Evolutionary conservation across 805 yeast genomes (phyloP), one percentile per base, ranked within the genome.

Genomic region (Peterozyma xylosa): DNA sequence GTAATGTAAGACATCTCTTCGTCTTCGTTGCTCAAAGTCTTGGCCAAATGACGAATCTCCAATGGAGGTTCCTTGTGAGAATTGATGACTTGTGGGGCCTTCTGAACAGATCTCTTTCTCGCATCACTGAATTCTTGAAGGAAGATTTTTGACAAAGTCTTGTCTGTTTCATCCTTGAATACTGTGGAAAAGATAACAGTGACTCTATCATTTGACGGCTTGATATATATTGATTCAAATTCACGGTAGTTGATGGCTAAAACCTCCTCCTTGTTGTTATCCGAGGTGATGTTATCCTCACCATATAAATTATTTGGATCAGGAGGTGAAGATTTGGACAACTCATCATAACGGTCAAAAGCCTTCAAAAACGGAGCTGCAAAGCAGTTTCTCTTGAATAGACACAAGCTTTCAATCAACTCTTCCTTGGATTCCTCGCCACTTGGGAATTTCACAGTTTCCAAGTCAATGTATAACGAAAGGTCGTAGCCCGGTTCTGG

Each of bases 61-160:
- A 88, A 72, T 9, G 99, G 99, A n/a, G 97, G 87, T 54, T 87
- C 96, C 50, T 73, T 76, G 59, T 83, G 89, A 5, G 95, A 83
- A 58, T 85, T 90, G 55, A 93, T 75, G 42, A 93, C 99, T 70
- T 93, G 99, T 14, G 99, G 99, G 1, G 98, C 97, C 41, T 93
- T 90, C 67, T 93, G 99, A 48, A 93, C 91, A 5, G 95, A 85
- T 63, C 96, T 78, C 60, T 86, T 86, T 66, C 99, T 80, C 10
- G 98, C 96, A 62, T 90, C 97, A 38, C 89, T 96, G 62, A 90
- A 90, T 66, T 90, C 96, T 60, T 88, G 96, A 50, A 88, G 68
- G 58, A 88, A 88, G 33, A 88, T 95, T 62, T 83, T 87, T 37
- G 95, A 95, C 53, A 87, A 85, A 42, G 86, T 75, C 60, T 86